Evolutionary conservation across 495 filamentous ascomycete species (phyloP).

Genomic region (Aspergillus sparsus): DNA sequence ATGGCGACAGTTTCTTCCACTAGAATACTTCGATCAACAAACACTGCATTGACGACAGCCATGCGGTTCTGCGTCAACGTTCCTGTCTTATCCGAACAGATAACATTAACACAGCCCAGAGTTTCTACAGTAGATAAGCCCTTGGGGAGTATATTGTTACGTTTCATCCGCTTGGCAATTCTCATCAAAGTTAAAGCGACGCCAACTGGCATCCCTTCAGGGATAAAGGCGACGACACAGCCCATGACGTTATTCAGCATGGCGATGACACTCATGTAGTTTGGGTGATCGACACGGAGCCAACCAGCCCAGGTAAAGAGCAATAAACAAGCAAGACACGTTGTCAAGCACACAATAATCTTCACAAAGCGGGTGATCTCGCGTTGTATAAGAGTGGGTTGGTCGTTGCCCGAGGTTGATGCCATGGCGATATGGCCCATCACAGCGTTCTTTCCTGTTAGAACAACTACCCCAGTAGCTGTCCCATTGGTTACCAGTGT

Average conservation of each 20-base stretch:
- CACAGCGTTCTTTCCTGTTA: constrained; percentile 60
- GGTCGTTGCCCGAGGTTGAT: constrained; percentile 62
- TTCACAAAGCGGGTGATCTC: constrained; percentile 68
- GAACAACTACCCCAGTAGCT: constrained; percentile 63
- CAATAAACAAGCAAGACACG: constrained; percentile 57
- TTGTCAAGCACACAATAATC: constrained; percentile 58
- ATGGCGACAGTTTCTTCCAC: constrained; percentile 21
- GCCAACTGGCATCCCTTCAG: constrained; percentile 69
- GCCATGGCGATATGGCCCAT: constrained; percentile 64
- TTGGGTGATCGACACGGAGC: constrained; percentile 57
- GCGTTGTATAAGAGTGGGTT: constrained; percentile 64
- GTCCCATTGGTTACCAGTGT: constrained; percentile 68
- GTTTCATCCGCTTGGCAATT: constrained; percentile 63
- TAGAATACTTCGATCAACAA: constrained; percentile 30
- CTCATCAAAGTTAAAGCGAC: constrained; percentile 63
- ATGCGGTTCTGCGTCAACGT: constrained; percentile 63
- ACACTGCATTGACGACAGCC: constrained; percentile 45
- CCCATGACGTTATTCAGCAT: constrained; percentile 68
- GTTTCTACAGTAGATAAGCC: constrained; percentile 72
- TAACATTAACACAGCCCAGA: constrained; percentile 67
- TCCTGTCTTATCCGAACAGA: constrained; percentile 74
- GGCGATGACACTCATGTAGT: constrained; percentile 67
- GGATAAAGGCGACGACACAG: constrained; percentile 72
- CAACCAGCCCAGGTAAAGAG: constrained; percentile 63
- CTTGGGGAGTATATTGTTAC: constrained; percentile 67